Conservation (phyloP, 768 basidiomycete genomes). For the Leccinum longicurvipes region DNA sequence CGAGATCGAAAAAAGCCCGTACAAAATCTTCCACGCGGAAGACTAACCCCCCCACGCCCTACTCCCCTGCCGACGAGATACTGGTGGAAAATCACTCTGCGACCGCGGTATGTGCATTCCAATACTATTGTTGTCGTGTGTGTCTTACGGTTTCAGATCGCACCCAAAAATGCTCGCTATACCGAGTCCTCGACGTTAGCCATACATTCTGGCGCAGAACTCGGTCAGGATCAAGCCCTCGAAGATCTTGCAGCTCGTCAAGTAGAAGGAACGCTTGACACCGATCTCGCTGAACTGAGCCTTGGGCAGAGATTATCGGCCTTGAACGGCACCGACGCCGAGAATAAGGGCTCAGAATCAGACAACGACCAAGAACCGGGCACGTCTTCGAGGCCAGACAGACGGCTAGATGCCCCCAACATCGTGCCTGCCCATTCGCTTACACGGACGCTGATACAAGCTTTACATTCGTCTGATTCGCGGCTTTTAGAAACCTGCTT, state of each 20-base stretch:
- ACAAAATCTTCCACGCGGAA: conserved; percentile 43
- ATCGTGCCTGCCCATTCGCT: conserved; percentile 78
- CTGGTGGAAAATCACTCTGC: conserved; percentile 23
- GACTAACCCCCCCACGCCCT: conserved; percentile 4
- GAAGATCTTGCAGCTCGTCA: conserved; percentile 49
- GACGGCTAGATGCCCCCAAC: conserved; percentile 29
- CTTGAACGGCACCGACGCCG: conserved; percentile 47
- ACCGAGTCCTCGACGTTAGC: conserved; percentile 58
- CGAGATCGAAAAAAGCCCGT: conserved; percentile 50
- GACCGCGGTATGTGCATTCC: conserved; percentile 16
- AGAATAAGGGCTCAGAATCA: conserved; percentile 34
- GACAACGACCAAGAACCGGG: conserved; percentile 49
- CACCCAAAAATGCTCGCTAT: conserved; percentile 60
- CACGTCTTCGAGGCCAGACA: conserved; percentile 14
- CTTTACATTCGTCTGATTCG: conserved; percentile 91
- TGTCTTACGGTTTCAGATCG: conserved; percentile 32
- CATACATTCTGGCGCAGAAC: conserved; percentile 62
- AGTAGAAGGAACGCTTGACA: conserved; percentile 70
- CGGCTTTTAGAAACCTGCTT: conserved; percentile 85
- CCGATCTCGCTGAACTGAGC: conserved; percentile 85
- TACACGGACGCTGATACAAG: conserved; percentile 92
- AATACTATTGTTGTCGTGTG: no score
- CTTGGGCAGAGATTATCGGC: conserved; percentile 88
- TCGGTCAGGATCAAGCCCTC: conserved; percentile 53
- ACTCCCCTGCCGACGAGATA: conserved; percentile 15